Percentiles rank a stretch among this genome's conserved stretches.
Conservation (phyloP, 805 yeast genomes). For the Cyberlindnera xylosilytica region DNA sequence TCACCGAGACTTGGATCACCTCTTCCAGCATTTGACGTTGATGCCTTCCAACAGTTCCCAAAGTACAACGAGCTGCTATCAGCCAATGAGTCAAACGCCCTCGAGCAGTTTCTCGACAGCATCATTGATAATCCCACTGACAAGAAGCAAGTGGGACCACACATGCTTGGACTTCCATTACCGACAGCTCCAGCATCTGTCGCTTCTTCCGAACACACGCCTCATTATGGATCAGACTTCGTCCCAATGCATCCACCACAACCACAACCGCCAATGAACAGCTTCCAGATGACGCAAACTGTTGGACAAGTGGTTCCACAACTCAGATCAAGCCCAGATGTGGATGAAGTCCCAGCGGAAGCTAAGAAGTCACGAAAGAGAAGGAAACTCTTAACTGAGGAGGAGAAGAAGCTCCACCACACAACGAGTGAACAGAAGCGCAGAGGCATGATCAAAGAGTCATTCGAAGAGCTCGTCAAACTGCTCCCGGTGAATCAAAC, state of each 20-base stretch:
- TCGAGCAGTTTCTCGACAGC: constrained; percentile 29
- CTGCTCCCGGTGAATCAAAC: constrained; percentile 19
- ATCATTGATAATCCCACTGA: constrained; percentile 25
- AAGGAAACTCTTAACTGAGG: constrained; percentile 23
- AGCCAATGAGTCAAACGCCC: constrained; percentile 26
- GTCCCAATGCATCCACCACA: neutral
- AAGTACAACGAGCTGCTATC: constrained; percentile 24
- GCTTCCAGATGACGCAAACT: neutral
- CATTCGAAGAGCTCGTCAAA: constrained; percentile 20
- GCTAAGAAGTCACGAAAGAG: constrained; percentile 16
- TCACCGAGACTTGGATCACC: constrained; percentile 14
- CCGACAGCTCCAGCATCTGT: constrained; percentile 1
- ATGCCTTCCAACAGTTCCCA: constrained; percentile 16
- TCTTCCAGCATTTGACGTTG: constrained; percentile 15
- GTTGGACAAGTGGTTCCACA: constrained; percentile 1
- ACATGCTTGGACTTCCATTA: neutral
- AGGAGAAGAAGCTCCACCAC: constrained; percentile 27
- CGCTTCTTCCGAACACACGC: neutral
- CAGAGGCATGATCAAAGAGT: constrained; percentile 24
- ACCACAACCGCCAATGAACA: neutral
- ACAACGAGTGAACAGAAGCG: constrained; percentile 27
- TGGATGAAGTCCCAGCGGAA: neutral
- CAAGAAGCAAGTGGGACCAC: neutral
- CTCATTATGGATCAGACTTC: neutral
- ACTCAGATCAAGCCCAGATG: constrained; percentile 2